Base-by-base conservation (phyloP, 2,329 filamentous ascomycete genomes). In the Rachicladosporium sp. region DNA sequence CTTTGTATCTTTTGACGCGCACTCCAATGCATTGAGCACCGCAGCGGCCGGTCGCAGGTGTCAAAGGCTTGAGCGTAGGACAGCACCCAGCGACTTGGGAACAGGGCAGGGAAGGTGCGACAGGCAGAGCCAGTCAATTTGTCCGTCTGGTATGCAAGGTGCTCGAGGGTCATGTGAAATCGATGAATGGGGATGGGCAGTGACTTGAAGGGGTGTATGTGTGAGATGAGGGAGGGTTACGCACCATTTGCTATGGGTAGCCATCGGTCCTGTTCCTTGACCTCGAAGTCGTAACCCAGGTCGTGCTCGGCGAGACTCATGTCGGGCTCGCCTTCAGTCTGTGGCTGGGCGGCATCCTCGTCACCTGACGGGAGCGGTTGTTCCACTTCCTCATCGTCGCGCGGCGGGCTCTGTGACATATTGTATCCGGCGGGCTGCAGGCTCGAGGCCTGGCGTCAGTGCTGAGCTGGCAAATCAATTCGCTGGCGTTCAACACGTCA, bases 181-280 rank as follows among this genome's bases (percentile, higher is more conserved):
- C 33, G 42, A 37, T 42, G 31, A 21, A 29, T 38, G 36, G 30
- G 32, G 38, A 35, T 12, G 29, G 19, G 29, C 44, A 40, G 43
- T 44, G 43, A 43, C 39, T 31, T 35, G 29, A 15, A 33, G 38
- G 38, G 38, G 15, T 36, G 27, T 30, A 41, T 36, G 33, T 36
- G 27, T 37, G 38, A 10, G 34, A 37, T 37, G 34, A 27, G 37
- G 37, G 10, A 37, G 31, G 35, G 21, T 35, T 42, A 91, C 91
- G 76, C 76, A 98, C 91, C 91, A 87, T 98, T 98, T 70, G 91
- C 91, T 76, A 98, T 98, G 63, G 91, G 91, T 64, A 98, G 77
- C 91, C 91, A 98, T 74, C 91, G 75, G 69, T 98, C 91, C 69
- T 98, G 91, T 69, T 98, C 91, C 74, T 96, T 96, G 67, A 96